Percentiles rank a stretch among this genome's conserved stretches.
phyloP scores from a whole-genome alignment of 2,329 filamentous ascomycete genomes.

The Drechslerella coelobrocha region DNA sequence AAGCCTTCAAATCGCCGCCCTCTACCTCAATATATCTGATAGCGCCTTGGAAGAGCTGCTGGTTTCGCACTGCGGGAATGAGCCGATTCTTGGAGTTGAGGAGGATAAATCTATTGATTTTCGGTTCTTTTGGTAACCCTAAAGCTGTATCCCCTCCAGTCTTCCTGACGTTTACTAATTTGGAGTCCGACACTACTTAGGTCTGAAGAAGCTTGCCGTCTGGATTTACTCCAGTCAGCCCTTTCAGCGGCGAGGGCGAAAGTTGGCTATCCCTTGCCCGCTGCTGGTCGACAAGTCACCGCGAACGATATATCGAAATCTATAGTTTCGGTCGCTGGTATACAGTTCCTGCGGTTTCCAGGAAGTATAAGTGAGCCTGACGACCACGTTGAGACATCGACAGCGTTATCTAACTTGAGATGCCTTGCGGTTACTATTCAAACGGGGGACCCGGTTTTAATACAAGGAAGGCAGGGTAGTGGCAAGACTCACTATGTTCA shows the following conservation, averaged over 20 bases:
- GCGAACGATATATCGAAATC: conserved; percentile 28
- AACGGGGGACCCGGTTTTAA: conserved; percentile 72
- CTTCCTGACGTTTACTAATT: neutral
- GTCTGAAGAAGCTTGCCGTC: conserved; percentile 36
- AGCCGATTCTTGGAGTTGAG: conserved; percentile 22
- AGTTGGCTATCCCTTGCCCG: neutral
- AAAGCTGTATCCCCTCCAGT: neutral
- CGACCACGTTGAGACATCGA: conserved; percentile 69
- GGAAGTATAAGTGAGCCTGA: conserved; percentile 71
- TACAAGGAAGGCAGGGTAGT: conserved; percentile 82
- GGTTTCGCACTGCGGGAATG: conserved; percentile 27
- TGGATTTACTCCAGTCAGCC: conserved; percentile 24
- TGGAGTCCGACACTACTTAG: neutral
- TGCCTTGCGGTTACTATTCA: conserved; percentile 73
- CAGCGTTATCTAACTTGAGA: conserved; percentile 75
- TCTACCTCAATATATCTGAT: conserved; percentile 47
- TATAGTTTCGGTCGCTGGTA: conserved; percentile 27
- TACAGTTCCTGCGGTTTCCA: conserved; percentile 41
- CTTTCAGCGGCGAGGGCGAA: conserved; percentile 1
- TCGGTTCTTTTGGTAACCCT: conserved; percentile 33
- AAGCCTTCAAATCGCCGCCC: conserved; percentile 29
- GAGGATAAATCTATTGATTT: conserved; percentile 24
- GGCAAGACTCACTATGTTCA: conserved; percentile 89
- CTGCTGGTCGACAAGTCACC: conserved; percentile 16
- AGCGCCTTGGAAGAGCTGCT: conserved; percentile 33